Conservation (phyloP, 179 eudicot genomes). For the Amaranthus tricolor region DNA sequence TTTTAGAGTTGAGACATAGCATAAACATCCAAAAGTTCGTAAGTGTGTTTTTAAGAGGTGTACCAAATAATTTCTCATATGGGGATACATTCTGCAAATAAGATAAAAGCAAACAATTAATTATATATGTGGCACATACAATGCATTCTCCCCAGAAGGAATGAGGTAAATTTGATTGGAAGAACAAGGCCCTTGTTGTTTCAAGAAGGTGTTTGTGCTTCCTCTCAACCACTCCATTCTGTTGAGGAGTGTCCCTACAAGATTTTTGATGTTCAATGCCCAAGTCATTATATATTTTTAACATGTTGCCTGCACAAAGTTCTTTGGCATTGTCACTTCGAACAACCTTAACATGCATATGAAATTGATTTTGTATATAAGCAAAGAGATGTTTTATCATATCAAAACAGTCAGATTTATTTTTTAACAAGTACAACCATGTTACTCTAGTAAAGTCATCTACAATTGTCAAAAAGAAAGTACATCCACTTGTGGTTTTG, state of each 20-base stretch:
- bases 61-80: background rate
- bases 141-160: background rate
- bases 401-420: background rate
- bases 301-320: background rate
- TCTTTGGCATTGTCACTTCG: background rate
- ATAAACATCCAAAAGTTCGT: background rate
- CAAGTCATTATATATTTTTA: background rate
- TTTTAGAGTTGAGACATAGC: background rate
- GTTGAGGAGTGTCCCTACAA: background rate
- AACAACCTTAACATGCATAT: background rate
- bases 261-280: conserved; percentile 3
- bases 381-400: background rate
- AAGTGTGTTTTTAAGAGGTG: background rate
- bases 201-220: background rate
- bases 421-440: background rate
- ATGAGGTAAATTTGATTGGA: background rate
- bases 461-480: background rate
- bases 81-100: background rate
- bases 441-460: background rate
- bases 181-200: background rate
- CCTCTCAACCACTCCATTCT: background rate
- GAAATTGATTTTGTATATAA: background rate
- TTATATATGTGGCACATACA: background rate
- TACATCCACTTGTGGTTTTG: background rate
- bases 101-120: background rate